phyloP scores from a whole-genome alignment of 345 rosid species.

The Jatropha curcas region DNA sequence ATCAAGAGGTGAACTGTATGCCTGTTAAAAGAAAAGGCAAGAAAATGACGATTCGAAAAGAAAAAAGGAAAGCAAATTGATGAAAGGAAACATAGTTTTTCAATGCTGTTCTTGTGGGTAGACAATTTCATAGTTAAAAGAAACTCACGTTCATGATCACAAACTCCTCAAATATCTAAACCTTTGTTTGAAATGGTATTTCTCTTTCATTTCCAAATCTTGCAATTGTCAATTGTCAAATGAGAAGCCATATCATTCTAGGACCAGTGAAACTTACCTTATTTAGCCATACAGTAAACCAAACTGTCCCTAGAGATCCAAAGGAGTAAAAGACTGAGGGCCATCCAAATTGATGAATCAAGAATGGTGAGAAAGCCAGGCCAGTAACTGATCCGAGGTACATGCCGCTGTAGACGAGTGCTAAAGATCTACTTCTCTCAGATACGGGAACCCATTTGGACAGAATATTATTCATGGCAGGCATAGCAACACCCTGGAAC shows the following conservation, averaged over 20 bases:
- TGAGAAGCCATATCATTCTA: neutral
- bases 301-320: slow-evolving; percentile 87
- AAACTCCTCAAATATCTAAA: neutral
- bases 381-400: slow-evolving; percentile 95
- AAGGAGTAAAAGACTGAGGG: slow-evolving; percentile 94
- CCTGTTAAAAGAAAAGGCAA: slow-evolving; percentile 44
- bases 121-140: neutral
- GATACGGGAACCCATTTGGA: slow-evolving; percentile 93
- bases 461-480: slow-evolving; percentile 94
- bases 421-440: slow-evolving; percentile 92
- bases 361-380: slow-evolving; percentile 84
- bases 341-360: slow-evolving; percentile 92
- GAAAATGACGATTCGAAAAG: neutral
- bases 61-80: slow-evolving; percentile 3
- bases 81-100: neutral
- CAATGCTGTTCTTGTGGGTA: neutral
- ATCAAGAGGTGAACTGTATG: slow-evolving; percentile 81
- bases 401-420: slow-evolving; percentile 94
- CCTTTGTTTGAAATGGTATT: neutral
- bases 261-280: slow-evolving; percentile 47
- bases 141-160: neutral
- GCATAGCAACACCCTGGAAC: slow-evolving; percentile 96
- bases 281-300: slow-evolving; percentile 75
- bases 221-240: slow-evolving; percentile 15
- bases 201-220: neutral